Evolutionary conservation across 805 yeast genomes (phyloP).

Genomic region (Candida krabiensis): DNA sequence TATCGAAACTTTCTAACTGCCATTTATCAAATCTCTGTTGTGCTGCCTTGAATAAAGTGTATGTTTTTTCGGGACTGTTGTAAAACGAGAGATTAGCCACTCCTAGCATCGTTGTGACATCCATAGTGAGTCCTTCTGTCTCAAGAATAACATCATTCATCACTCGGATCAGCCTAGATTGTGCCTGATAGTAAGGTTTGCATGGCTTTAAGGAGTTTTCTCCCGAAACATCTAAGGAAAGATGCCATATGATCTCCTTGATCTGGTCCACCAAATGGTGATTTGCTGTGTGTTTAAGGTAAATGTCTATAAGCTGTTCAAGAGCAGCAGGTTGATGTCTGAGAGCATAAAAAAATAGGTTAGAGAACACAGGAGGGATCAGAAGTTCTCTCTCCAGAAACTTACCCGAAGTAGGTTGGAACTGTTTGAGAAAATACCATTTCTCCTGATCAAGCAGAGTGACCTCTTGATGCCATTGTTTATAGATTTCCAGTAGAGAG

Average conservation of each 20-base stretch:
- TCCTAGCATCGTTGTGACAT: slow-evolving; percentile 29
- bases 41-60: slow-evolving; percentile 27
- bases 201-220: slow-evolving; percentile 24
- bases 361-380: slow-evolving; percentile 29
- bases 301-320: slow-evolving; percentile 21
- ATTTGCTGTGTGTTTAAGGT: slow-evolving; percentile 12
- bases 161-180: slow-evolving; percentile 23
- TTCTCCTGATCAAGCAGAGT: slow-evolving; percentile 30
- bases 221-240: slow-evolving; percentile 31
- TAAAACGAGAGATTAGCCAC: slow-evolving; percentile 29
- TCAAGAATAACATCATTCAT: slow-evolving; percentile 20
- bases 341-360: slow-evolving; percentile 25
- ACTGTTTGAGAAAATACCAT: slow-evolving; percentile 22
- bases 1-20: slow-evolving; percentile 32
- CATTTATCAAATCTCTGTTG: slow-evolving; percentile 32
- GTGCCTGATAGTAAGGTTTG: slow-evolving; percentile 23
- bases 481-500: slow-evolving; percentile 25
- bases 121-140: slow-evolving; percentile 17
- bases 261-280: slow-evolving; percentile 22
- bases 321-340: slow-evolving; percentile 22
- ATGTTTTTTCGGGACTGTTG: slow-evolving; percentile 23
- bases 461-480: slow-evolving; percentile 16
- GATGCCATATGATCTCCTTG: slow-evolving; percentile 31
- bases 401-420: slow-evolving; percentile 2
- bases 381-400: slow-evolving; percentile 17